Percentiles rank a stretch among this genome's conserved stretches.
phyloP scores from a whole-genome alignment of 2,329 filamentous ascomycete species.

The Colletotrichum trifolii region DNA sequence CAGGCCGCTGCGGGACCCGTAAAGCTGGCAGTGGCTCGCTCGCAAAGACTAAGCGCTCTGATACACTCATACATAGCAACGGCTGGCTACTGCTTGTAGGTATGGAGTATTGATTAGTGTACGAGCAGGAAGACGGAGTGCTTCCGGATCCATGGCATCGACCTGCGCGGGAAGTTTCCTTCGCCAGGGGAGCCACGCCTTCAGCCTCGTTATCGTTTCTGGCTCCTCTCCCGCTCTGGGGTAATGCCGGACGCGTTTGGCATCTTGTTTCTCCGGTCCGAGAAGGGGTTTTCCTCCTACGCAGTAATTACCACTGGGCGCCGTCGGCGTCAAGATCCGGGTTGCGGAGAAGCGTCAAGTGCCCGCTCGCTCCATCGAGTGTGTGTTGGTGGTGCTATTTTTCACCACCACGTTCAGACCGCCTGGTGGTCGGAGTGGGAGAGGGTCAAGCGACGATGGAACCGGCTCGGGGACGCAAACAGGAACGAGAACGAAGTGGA shows the following conservation, averaged over 20 bases:
- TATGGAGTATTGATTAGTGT: too few species aligned
- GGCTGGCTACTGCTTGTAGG: too few species aligned
- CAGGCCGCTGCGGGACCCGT: conserved; percentile 24
- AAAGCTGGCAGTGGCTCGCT: conserved; percentile 8
- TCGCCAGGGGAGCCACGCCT: conserved; percentile 20
- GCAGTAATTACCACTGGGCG: not conserved
- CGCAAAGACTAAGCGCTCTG: not conserved
- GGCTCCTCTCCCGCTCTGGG: not conserved
- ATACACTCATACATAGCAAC: too few species aligned
- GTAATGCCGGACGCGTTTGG: conserved; percentile 10
- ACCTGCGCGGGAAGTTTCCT: conserved; percentile 12
- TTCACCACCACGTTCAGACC: conserved; percentile 1
- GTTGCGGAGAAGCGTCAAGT: not conserved
- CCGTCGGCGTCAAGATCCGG: not conserved
- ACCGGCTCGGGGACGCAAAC: not conserved
- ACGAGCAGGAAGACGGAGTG: not conserved
- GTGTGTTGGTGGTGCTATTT: not conserved
- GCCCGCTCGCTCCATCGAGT: not conserved
- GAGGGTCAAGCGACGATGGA: conserved; percentile 3
- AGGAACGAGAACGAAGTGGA: not conserved
- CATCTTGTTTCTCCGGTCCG: conserved; percentile 17
- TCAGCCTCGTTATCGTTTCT: conserved; percentile 14
- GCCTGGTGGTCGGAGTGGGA: conserved; percentile 1
- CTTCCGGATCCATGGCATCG: conserved; percentile 13
- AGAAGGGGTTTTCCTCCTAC: not conserved